These are phyloP conservation scores for Penicillium bialowiezense DNA, from an alignment of 495 filamentous ascomycete genomes.

Conservation along the genomic window DNA sequence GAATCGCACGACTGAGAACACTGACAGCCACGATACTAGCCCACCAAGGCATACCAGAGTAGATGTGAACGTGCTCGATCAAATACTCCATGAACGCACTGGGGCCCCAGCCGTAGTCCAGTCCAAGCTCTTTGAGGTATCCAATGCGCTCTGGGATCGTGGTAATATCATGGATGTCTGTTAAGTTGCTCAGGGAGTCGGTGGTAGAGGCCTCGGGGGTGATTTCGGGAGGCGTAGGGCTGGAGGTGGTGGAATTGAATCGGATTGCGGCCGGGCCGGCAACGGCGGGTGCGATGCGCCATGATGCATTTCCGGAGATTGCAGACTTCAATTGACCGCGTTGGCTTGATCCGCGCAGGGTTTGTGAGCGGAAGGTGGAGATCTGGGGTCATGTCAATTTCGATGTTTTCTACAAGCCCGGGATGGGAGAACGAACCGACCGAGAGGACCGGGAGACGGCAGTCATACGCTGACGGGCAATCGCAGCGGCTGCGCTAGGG, in stretches of 20 bases:
- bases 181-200: conserved; percentile 6
- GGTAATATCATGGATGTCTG: conserved; percentile 36
- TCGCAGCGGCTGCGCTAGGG: conserved; percentile 24
- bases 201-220: conserved; percentile 8
- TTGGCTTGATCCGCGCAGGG: conserved; percentile 21
- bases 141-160: conserved; percentile 70
- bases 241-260: conserved; percentile 46
- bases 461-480: conserved; percentile 35
- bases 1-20: conserved; percentile 56
- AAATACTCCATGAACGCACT: conserved; percentile 65
- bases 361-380: conserved; percentile 35
- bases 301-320: conserved; percentile 22
- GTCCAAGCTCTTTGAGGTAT: conserved; percentile 75
- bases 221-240: conserved; percentile 17
- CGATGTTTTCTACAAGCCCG: conserved; percentile 2
- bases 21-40: conserved; percentile 63
- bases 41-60: conserved; percentile 76
- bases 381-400: conserved; percentile 32
- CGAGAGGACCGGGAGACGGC: conserved; percentile 32
- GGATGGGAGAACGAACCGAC: conserved; percentile 31
- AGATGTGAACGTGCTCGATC: conserved; percentile 80
- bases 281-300: conserved; percentile 22
- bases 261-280: conserved; percentile 29
- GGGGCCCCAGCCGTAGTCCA: conserved; percentile 82
- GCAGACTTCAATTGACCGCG: conserved; percentile 21